phyloP scores from a whole-genome alignment of 257 asterid species.

The Echites panduratus region DNA sequence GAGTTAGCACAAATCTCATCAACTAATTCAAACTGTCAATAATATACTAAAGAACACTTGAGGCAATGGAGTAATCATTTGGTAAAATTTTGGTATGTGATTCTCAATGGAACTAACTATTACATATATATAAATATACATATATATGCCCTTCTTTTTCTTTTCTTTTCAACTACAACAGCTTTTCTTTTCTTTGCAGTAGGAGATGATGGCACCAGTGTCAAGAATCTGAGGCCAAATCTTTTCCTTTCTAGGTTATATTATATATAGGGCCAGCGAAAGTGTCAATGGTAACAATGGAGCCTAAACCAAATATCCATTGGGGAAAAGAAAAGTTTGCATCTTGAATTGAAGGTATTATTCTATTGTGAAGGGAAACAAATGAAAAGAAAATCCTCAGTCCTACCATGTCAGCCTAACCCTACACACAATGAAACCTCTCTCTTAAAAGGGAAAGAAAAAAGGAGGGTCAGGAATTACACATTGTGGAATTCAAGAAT shows the following conservation, averaged over 20 bases:
- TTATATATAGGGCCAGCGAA: no score
- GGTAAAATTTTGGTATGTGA: no score
- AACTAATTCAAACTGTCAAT: background rate
- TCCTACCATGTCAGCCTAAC: background rate
- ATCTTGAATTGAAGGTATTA: background rate
- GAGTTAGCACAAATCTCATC: background rate
- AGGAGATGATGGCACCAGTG: background rate
- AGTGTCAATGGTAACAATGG: background rate
- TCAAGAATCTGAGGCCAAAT: background rate
- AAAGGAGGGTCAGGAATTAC: background rate
- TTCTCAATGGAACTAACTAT: no score
- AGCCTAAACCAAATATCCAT: background rate
- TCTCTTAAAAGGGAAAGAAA: background rate
- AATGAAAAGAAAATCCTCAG: background rate
- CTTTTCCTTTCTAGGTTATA: background rate
- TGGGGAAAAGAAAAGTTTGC: background rate
- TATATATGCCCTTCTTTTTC: background rate
- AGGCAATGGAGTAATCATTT: no score
- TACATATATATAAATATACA: no score
- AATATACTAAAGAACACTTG: no score
- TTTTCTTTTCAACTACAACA: background rate
- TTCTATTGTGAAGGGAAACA: background rate
- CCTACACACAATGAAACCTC: no score
- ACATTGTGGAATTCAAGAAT: background rate
- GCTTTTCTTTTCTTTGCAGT: no score